These are phyloP conservation scores for Heritiera littoralis DNA, from an alignment of 345 rosid species.

Conservation along the genomic window DNA sequence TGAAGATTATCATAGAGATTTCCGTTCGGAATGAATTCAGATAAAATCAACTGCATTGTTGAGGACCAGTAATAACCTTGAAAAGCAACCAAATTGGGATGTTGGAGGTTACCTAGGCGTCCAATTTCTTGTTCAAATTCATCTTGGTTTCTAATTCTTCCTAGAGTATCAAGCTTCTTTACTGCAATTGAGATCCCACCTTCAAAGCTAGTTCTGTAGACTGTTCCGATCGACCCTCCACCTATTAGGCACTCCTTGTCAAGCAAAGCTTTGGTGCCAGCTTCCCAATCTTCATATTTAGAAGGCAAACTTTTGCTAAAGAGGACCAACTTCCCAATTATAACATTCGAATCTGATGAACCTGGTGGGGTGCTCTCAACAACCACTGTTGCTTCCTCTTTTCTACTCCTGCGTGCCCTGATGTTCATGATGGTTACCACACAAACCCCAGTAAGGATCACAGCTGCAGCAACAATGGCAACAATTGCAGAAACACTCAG, in stretches of 20 bases:
- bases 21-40: conserved; percentile 74
- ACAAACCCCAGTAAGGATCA: conserved; percentile 84
- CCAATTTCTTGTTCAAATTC: conserved; percentile 92
- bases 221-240: conserved; percentile 83
- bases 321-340: conserved; percentile 87
- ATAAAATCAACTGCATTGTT: conserved; percentile 74
- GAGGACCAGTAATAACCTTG: conserved; percentile 95
- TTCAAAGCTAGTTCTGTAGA: conserved; percentile 78
- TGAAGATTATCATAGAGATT: conserved; percentile 82
- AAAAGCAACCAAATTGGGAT: conserved; percentile 71
- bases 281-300: conserved; percentile 95
- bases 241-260: conserved; percentile 89
- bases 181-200: conserved; percentile 90
- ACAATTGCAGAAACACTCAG: conserved; percentile 78
- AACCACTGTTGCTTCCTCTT: conserved; percentile 46
- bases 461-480: conserved; percentile 79
- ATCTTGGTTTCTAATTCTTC: conserved; percentile 86
- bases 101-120: conserved; percentile 68
- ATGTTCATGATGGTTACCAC: conserved; percentile 78
- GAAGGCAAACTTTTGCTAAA: conserved; percentile 93
- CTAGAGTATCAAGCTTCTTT: conserved; percentile 85
- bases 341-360: conserved; percentile 67
- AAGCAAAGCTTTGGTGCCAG: conserved; percentile 86
- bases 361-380: conserved; percentile 77
- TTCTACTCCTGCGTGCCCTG: conserved; percentile 58